These are phyloP conservation scores for Fomitopsis betulina DNA, from an alignment of 1,284 basidiomycete species.

Conservation along the genomic window DNA sequence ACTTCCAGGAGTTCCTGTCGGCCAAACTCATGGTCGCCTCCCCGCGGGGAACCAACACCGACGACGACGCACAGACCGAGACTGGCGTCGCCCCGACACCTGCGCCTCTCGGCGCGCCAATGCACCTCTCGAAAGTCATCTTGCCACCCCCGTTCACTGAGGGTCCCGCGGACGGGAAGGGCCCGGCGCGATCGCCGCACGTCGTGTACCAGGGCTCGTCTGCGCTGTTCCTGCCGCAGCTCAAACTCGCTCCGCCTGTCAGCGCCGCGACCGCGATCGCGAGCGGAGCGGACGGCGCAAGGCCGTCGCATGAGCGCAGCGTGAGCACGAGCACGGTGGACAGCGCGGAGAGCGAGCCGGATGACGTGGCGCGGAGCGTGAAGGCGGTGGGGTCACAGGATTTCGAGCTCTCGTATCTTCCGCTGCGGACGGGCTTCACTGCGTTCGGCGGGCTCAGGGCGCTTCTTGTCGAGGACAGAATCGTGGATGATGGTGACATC, in stretches of 20 bases:
- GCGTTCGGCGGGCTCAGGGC: constrained; percentile 62
- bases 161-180: constrained; percentile 15
- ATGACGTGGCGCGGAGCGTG: constrained; percentile 27
- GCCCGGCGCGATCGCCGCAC: constrained; percentile 10
- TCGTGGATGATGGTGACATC: constrained; percentile 40
- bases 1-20: constrained; percentile 44
- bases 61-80: constrained; percentile 24
- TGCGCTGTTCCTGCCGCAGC: constrained; percentile 36
- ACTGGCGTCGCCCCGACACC: constrained; percentile 21
- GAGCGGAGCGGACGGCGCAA: neutral
- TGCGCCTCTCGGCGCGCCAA: constrained; percentile 8
- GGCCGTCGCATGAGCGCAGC: constrained; percentile 15
- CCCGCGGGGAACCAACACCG: constrained; percentile 18
- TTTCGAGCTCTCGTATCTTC: constrained; percentile 58
- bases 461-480: constrained; percentile 51
- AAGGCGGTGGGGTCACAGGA: constrained; percentile 34
- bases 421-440: constrained; percentile 50
- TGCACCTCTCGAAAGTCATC: constrained; percentile 12
- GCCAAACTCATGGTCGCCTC: constrained; percentile 46
- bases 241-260: constrained; percentile 18
- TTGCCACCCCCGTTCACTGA: constrained; percentile 45
- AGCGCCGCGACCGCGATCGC: neutral
- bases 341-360: constrained; percentile 25
- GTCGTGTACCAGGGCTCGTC: constrained; percentile 53
- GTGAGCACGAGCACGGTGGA: constrained; percentile 16